Evolutionary conservation across 805 yeast genomes (phyloP), one percentile per base, ranked within the genome.

Genomic region (Saturnispora ahearnii): DNA sequence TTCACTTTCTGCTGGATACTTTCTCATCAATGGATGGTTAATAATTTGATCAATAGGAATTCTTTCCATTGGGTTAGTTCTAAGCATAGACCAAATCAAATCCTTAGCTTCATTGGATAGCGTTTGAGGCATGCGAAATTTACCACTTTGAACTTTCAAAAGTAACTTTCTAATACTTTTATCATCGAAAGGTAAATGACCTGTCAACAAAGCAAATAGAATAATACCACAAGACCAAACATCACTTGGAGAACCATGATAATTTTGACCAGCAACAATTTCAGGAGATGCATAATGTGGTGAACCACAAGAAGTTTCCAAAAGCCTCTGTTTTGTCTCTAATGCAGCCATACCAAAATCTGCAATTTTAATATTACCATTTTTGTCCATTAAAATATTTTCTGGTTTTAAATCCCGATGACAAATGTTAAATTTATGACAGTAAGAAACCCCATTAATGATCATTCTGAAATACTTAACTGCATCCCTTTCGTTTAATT

Each of bases 281-380:
- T 86, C 95, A 0, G 95, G 95, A 2, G 95, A 86, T 6, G 93
- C 93, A 64, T 86, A 86, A 68, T 86, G 95, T 18, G 95, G 95
- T 22, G 90, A 83, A 4, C 95, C 95, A 69, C 95, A 86, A 13
- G 87, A 80, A 4, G 95, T 86, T 63, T 84, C 88, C 48, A 86
- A 69, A 49, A 86, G 67, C 62, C 78, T 77, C 48, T 82, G 87
- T 50, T 79, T 79, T 53, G 81, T 75, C 62, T 86, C 91, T 53
- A 86, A 70, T 22, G 93, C 93, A 28, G 95, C 95, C 95, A 86
- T 86, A 49, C 95, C 95, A 61, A 86, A 86, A 67, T 86, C 95
- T 3, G 93, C 93, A 56, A 86, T 79, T 59, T 85, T 85, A 49
- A 86, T 83, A 56, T 79, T 81, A 53, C 79, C 74, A 49, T 78